Conservation (phyloP, 805 yeast genomes). For the Wickerhamomyces kurtzmanii region DNA sequence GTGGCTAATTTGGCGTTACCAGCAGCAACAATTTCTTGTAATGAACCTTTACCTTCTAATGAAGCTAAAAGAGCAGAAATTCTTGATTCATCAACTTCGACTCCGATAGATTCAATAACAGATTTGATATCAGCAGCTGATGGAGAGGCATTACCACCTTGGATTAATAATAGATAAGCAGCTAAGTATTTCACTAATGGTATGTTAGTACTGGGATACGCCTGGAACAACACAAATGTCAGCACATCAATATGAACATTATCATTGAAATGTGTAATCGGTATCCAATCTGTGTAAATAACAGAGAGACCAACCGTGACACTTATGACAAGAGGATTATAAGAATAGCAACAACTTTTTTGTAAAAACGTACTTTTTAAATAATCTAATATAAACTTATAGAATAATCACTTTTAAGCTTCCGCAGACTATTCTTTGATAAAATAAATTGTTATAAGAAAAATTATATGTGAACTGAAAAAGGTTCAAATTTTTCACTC, state of each 20-base stretch:
- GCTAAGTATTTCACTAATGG: slow-evolving; percentile 91
- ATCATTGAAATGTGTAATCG: too few species aligned
- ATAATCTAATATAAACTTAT: slow-evolving; percentile 11
- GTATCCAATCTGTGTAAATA: too few species aligned
- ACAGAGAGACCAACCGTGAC: too few species aligned
- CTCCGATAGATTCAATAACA: slow-evolving; percentile 67
- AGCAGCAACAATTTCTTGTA: slow-evolving; percentile 63
- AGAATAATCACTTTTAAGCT: slow-evolving; percentile 79
- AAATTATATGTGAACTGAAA: too few species aligned
- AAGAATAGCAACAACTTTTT: too few species aligned
- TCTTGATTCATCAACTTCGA: slow-evolving; percentile 74
- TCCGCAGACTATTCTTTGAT: slow-evolving; percentile 75
- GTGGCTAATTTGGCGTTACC: slow-evolving; percentile 77
- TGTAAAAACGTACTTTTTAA: too few species aligned
- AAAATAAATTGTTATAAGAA: not conserved
- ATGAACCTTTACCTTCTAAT: slow-evolving; percentile 65
- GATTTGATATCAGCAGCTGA: slow-evolving; percentile 67
- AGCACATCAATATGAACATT: too few species aligned
- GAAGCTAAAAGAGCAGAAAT: slow-evolving; percentile 61
- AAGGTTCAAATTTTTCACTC: too few species aligned
- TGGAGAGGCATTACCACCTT: slow-evolving; percentile 82
- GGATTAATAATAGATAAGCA: slow-evolving; percentile 83
- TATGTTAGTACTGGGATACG: too few species aligned
- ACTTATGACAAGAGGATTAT: too few species aligned
- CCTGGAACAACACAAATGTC: too few species aligned